Evolutionary conservation across 306 rosid species (phyloP).

Genomic region (Astragalus membranaceus): DNA sequence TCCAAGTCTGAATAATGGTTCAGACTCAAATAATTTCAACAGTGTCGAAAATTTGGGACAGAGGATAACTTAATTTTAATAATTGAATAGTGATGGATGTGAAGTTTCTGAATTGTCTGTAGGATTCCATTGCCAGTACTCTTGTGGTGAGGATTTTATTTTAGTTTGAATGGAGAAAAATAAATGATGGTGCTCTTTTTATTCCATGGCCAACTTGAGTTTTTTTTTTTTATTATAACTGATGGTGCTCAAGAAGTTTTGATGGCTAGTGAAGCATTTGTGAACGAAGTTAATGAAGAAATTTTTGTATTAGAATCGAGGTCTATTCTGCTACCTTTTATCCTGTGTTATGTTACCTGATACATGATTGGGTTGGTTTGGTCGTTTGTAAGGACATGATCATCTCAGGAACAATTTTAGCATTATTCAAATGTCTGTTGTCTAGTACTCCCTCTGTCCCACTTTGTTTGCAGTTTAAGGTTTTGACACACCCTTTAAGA

Average conservation of each 20-base stretch:
- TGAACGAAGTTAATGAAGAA: neutral
- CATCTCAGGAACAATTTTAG: neutral
- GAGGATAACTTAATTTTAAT: neutral
- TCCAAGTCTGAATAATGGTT: neutral
- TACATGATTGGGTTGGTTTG: neutral
- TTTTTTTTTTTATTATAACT: neutral
- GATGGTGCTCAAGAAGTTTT: neutral
- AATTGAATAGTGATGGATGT: neutral
- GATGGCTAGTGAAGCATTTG: neutral
- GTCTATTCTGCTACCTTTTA: neutral
- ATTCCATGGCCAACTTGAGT: no score
- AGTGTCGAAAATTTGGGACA: neutral
- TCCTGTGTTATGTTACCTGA: neutral
- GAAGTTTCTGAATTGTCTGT: neutral
- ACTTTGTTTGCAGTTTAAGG: no score
- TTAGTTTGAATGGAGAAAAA: no score
- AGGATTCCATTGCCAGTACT: neutral
- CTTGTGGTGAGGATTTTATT: neutral
- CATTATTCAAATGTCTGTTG: neutral
- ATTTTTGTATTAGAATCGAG: neutral
- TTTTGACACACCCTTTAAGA: no score
- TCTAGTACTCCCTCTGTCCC: no score
- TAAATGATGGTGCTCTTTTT: neutral
- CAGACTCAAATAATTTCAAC: neutral
- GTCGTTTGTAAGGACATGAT: neutral